phyloP scores from a whole-genome alignment of 2,329 filamentous ascomycete species.

The Plenodomus lindquistii region DNA sequence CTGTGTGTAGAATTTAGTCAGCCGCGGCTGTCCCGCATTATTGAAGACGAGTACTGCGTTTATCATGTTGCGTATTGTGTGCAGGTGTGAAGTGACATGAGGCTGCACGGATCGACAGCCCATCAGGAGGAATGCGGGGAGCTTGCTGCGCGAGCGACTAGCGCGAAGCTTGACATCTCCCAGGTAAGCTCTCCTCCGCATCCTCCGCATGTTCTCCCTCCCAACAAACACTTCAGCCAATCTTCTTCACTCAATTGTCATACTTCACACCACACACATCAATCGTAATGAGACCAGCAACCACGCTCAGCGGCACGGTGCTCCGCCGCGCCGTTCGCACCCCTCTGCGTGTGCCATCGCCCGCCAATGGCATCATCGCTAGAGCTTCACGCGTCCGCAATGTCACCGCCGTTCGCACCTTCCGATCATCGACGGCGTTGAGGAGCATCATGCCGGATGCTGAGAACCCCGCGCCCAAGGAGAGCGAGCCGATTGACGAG shows the following conservation, averaged over 20 bases:
- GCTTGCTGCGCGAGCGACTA: neutral
- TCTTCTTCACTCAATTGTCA: slow-evolving; percentile 1
- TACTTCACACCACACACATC: slow-evolving; percentile 1
- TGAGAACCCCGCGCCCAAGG: slow-evolving; percentile 43
- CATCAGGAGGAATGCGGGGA: slow-evolving; percentile 9
- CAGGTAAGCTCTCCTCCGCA: slow-evolving; percentile 7
- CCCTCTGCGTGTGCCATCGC: slow-evolving; percentile 22
- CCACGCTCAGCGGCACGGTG: slow-evolving; percentile 21
- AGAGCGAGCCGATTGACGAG: slow-evolving; percentile 40
- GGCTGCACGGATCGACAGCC: slow-evolving; percentile 1
- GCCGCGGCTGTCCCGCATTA: slow-evolving; percentile 91
- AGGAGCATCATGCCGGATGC: slow-evolving; percentile 52
- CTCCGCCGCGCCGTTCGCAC: slow-evolving; percentile 28
- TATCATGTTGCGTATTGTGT: slow-evolving; percentile 69
- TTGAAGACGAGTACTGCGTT: slow-evolving; percentile 99
- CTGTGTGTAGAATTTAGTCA: slow-evolving; percentile 99
- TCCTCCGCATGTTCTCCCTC: slow-evolving; percentile 3
- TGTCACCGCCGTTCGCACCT: slow-evolving; percentile 19
- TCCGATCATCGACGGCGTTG: slow-evolving; percentile 30
- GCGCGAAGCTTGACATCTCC: neutral
- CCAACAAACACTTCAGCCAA: neutral
- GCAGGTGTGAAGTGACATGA: neutral
- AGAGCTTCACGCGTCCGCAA: slow-evolving; percentile 16
- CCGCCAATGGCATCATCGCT: slow-evolving; percentile 32
- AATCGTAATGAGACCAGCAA: slow-evolving; percentile 28